Base-by-base conservation (phyloP, 106 monocot species). In the Dactylorhiza incarnata region DNA sequence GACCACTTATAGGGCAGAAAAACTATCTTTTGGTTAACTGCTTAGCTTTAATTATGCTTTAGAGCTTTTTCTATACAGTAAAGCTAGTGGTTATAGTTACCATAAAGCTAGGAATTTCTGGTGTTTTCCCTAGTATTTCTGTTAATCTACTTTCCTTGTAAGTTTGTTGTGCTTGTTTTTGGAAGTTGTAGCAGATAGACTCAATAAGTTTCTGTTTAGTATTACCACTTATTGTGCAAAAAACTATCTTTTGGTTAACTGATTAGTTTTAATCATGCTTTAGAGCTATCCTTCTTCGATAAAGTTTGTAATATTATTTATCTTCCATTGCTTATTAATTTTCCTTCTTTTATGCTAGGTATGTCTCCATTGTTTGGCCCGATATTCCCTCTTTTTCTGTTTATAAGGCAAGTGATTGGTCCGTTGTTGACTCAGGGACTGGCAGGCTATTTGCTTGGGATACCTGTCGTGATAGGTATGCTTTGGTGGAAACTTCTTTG, bases 361-460 rank as follows among this genome's bases (percentile, higher is more conserved):
- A 91, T 76, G 89, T 94, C 61, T 82, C 97, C 16, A 73, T 94
- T 76, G 91, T 97, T 75, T 97, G 97, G 97, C 94, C 97, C 17
- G 97, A 97, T 76, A 94, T 97, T 82, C 94, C 94, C 77, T 91
- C 97, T 9, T 97, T 97, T 87, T 71, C 80, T 61, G 80, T 97
- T 6, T 97, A 89, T 74, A 97, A 91, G 73, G 91, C 89, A 48
- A 91, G 83, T 76, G 97, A 97, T 78, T 97, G 91, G 91, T 86
- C 89, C 29, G 87, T 97, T 83, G 97, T 97, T 77, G 94, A 97
- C 81, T 97, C 97, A 17, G 97, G 97, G 45, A 91, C 97, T 71
- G 94, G 94, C 53, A 94, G 84, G 68, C 87, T 91, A 68, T 97
- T 97, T 84, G 94, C 97, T 70, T 97, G 97, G 97, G 97, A 97